Percentiles rank a stretch among this genome's conserved stretches.
Evolutionary conservation across 2,329 filamentous ascomycete genomes (phyloP).

Genomic region (Tetracladium maxilliforme): DNA sequence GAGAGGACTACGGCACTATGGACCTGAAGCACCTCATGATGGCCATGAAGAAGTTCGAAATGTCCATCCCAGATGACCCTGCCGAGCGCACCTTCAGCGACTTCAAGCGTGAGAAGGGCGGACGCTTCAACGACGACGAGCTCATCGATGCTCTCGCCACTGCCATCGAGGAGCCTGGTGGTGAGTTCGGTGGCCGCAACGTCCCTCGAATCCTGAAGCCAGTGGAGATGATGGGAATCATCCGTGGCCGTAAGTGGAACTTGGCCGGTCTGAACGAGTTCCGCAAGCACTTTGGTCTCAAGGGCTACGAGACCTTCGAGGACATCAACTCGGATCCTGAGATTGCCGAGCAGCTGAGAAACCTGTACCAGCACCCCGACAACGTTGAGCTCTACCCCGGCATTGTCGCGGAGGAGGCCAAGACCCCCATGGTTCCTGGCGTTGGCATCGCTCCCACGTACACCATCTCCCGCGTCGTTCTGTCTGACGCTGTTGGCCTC

Average conservation of each 20-base stretch:
- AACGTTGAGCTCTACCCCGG: conserved; percentile 58
- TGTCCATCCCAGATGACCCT: conserved; percentile 47
- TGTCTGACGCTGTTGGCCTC: conserved; percentile 43
- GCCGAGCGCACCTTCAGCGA: conserved; percentile 50
- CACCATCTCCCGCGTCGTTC: conserved; percentile 36
- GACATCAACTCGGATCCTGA: conserved; percentile 68
- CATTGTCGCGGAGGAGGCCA: conserved; percentile 43
- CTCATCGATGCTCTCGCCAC: conserved; percentile 55
- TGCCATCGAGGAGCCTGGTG: conserved; percentile 57
- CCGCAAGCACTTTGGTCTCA: conserved; percentile 65
- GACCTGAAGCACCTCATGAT: conserved; percentile 41
- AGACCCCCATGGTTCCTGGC: conserved; percentile 32
- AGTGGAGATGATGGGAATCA: conserved; percentile 66
- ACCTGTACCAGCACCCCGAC: conserved; percentile 60
- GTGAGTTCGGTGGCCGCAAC: conserved; percentile 51
- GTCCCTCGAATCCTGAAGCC: conserved; percentile 61
- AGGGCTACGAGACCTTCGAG: conserved; percentile 61
- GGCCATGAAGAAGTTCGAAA: conserved; percentile 48
- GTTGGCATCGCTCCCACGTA: conserved; percentile 36
- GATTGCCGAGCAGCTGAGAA: conserved; percentile 46
- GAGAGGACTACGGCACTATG: conserved; percentile 39
- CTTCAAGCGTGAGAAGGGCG: conserved; percentile 47
- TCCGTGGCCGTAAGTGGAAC: conserved; percentile 63
- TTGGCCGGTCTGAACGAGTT: conserved; percentile 65
- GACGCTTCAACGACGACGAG: conserved; percentile 58